Conservation (phyloP, 345 rosid species). For the Pistacia atlantica region DNA sequence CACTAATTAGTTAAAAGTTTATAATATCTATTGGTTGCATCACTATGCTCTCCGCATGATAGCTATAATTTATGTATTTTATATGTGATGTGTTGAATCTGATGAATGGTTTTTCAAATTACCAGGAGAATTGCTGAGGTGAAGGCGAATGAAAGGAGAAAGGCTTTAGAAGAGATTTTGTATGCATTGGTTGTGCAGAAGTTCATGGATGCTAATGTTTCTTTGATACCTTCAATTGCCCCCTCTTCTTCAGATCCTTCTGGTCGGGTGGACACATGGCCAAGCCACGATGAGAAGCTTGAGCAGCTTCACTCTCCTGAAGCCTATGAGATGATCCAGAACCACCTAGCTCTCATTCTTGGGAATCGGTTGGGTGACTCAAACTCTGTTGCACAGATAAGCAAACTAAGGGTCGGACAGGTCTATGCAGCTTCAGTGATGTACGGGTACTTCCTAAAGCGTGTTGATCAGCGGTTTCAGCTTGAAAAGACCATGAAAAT, state of each 20-base stretch:
- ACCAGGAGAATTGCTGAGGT: constrained; percentile 94
- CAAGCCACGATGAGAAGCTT: constrained; percentile 64
- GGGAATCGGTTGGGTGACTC: constrained; percentile 69
- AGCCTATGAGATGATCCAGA: constrained; percentile 96
- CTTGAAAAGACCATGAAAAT: constrained; percentile 93
- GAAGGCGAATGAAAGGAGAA: constrained; percentile 84
- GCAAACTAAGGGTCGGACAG: constrained; percentile 93
- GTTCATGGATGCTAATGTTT: constrained; percentile 88
- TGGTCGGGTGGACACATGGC: constrained; percentile 68
- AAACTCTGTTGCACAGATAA: constrained; percentile 64
- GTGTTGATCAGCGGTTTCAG: constrained; percentile 93
- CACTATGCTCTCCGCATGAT: not conserved
- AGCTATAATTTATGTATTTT: not conserved
- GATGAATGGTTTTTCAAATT: not conserved
- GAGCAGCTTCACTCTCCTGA: constrained; percentile 83
- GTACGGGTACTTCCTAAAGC: constrained; percentile 95
- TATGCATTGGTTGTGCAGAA: constrained; percentile 89
- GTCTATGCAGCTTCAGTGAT: constrained; percentile 99
- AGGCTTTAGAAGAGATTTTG: constrained; percentile 80
- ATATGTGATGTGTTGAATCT: constrained; percentile 10
- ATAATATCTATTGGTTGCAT: not conserved
- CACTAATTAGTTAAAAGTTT: not conserved
- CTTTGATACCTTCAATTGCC: constrained; percentile 66
- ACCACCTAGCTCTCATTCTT: constrained; percentile 78
- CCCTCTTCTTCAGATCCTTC: constrained; percentile 54